Conservation (phyloP, 495 filamentous ascomycete species). For the Penicillium nucicola region DNA sequence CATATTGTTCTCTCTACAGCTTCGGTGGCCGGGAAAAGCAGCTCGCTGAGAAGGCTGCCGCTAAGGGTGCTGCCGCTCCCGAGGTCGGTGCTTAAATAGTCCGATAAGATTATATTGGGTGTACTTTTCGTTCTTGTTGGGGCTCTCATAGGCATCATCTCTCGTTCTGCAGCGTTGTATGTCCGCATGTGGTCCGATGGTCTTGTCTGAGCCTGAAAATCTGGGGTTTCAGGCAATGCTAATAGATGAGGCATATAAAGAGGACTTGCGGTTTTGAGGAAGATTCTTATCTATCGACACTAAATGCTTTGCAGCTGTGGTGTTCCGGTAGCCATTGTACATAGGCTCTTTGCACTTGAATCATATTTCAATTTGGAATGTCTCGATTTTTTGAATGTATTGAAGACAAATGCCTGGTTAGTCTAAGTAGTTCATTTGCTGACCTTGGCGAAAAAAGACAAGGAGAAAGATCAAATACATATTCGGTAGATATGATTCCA, state of each 20-base stretch:
- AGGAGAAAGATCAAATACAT: background rate
- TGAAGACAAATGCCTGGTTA: background rate
- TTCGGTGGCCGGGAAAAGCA: constrained; percentile 46
- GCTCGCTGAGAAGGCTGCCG: constrained; percentile 33
- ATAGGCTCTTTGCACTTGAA: constrained; percentile 21
- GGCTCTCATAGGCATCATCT: constrained; percentile 7
- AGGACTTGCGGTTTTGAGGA: constrained; percentile 6
- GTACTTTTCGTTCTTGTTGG: constrained; percentile 6
- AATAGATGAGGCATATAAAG: constrained; percentile 11
- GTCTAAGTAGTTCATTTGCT: too few relatives aligned
- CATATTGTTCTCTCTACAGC: constrained; percentile 18
- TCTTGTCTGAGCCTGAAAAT: background rate
- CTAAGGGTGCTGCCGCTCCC: constrained; percentile 30
- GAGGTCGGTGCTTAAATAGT: constrained; percentile 30
- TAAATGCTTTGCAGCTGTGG: background rate
- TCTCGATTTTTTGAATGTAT: too few relatives aligned
- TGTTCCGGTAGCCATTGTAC: constrained; percentile 19
- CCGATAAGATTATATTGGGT: background rate
- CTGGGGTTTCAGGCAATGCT: background rate
- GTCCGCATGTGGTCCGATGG: constrained; percentile 8
- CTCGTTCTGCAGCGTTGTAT: constrained; percentile 11
- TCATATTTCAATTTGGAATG: background rate
- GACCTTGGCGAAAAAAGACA: background rate
- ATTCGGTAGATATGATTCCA: background rate
- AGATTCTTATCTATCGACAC: background rate